Percentiles rank a stretch among this genome's conserved stretches.
These are phyloP conservation scores for Linum tenue DNA, from an alignment of 345 rosid genomes.

Conservation along the genomic window DNA sequence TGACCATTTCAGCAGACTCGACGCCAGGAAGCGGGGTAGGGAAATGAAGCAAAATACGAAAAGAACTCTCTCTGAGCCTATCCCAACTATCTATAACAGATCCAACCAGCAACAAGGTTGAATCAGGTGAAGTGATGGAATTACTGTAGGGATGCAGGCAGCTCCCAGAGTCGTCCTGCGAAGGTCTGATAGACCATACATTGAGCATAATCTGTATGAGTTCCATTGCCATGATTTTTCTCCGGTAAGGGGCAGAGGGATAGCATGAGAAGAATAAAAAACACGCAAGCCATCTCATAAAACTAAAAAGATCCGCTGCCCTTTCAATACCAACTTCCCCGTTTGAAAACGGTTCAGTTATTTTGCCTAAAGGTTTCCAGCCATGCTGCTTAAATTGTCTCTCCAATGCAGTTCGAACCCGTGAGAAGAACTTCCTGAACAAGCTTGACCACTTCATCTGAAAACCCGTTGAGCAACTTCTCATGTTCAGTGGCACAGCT, in stretches of 20 bases:
- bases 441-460: constrained; percentile 98
- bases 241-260: constrained; percentile 90
- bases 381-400: constrained; percentile 70
- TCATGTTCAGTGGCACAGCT: constrained; percentile 90
- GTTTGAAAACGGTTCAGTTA: constrained; percentile 16
- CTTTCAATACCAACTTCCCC: constrained; percentile 33
- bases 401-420: constrained; percentile 87
- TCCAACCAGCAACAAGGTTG: constrained; percentile 69
- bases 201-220: constrained; percentile 74
- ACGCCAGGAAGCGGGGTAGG: constrained; percentile 93
- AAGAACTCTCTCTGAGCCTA: constrained; percentile 77
- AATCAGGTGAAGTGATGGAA: constrained; percentile 63
- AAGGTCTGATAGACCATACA: constrained; percentile 56
- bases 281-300: constrained; percentile 82
- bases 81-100: constrained; percentile 98
- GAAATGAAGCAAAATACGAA: constrained; percentile 72
- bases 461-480: constrained; percentile 84
- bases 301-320: constrained; percentile 65
- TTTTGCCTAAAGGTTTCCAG: constrained; percentile 43
- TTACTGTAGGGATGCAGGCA: constrained; percentile 53
- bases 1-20: constrained; percentile 59
- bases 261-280: constrained; percentile 83
- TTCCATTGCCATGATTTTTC: constrained; percentile 94
- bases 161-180: constrained; percentile 38
- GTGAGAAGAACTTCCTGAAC: constrained; percentile 80